Conservation (phyloP, 257 asterid species). For the Thymus mandschuricus region DNA sequence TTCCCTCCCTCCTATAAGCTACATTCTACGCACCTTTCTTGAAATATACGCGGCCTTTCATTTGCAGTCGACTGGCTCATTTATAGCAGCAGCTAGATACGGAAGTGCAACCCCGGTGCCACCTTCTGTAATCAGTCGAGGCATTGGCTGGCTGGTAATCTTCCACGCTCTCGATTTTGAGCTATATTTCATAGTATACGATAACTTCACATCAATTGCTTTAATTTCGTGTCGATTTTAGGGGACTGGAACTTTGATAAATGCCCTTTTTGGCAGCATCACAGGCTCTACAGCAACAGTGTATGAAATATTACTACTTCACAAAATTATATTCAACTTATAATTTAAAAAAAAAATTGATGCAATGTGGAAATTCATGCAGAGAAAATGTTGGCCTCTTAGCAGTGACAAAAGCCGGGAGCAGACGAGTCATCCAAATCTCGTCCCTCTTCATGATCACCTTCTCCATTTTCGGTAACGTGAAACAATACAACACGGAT, state of each 20-base stretch:
- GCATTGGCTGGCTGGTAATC: constrained; percentile 83
- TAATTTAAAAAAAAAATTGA: too few species aligned
- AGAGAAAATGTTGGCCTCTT: constrained; percentile 86
- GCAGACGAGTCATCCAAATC: constrained; percentile 78
- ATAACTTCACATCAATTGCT: neutral
- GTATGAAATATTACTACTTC: constrained; percentile 43
- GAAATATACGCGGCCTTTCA: neutral
- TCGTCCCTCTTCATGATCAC: constrained; percentile 74
- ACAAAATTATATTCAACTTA: neutral
- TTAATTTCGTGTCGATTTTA: constrained; percentile 23
- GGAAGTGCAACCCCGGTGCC: constrained; percentile 92
- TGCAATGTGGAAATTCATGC: neutral
- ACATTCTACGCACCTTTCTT: neutral
- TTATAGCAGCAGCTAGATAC: constrained; percentile 80
- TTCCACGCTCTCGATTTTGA: neutral
- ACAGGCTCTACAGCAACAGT: constrained; percentile 67
- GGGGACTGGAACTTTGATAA: constrained; percentile 76
- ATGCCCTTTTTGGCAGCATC: constrained; percentile 67
- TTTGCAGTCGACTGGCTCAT: constrained; percentile 73
- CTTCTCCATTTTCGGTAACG: constrained; percentile 69
- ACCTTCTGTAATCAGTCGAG: constrained; percentile 82
- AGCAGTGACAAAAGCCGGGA: constrained; percentile 78
- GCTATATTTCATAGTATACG: too few species aligned
- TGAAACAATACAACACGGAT: neutral
- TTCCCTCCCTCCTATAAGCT: too few species aligned